phyloP scores from a whole-genome alignment of 2,329 filamentous ascomycete species.

The Curvularia lunata region DNA sequence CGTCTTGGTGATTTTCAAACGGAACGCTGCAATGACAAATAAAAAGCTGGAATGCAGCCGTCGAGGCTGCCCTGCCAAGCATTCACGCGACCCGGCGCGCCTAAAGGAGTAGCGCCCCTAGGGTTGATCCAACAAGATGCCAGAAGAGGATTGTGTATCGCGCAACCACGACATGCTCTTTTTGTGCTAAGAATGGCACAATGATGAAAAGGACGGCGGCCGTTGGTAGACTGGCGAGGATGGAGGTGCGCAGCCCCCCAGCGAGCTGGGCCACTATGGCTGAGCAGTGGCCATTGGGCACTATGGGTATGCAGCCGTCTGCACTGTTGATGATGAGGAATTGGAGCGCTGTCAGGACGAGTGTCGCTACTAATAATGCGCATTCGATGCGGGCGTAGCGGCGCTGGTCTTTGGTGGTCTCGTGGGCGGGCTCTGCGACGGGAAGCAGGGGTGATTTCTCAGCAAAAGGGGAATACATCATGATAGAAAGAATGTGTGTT shows the following conservation, averaged over 20 bases:
- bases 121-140: conserved; percentile 31
- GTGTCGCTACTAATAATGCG: conserved; percentile 8
- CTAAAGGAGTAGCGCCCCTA: conserved; percentile 27
- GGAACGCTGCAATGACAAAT: conserved; percentile 7
- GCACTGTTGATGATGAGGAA: conserved; percentile 26
- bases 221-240: conserved; percentile 30
- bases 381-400: conserved; percentile 13
- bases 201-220: conserved; percentile 30
- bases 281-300: conserved; percentile 6
- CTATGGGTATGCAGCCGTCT: conserved; percentile 8
- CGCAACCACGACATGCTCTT: conserved; percentile 22
- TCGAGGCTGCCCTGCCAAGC: conserved; percentile 26
- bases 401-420: conserved; percentile 1
- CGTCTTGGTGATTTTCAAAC: conserved; percentile 21
- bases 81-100: conserved; percentile 6
- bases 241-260: conserved; percentile 25
- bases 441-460: conserved; percentile 17
- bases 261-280: conserved; percentile 24
- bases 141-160: conserved; percentile 32
- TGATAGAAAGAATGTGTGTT: background rate
- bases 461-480: conserved; percentile 7
- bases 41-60: conserved; percentile 13
- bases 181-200: conserved; percentile 25
- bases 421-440: background rate
- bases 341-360: conserved; percentile 23